Evolutionary conservation across 768 basidiomycete genomes (phyloP).

Genomic region (Boletus rubropictus): DNA sequence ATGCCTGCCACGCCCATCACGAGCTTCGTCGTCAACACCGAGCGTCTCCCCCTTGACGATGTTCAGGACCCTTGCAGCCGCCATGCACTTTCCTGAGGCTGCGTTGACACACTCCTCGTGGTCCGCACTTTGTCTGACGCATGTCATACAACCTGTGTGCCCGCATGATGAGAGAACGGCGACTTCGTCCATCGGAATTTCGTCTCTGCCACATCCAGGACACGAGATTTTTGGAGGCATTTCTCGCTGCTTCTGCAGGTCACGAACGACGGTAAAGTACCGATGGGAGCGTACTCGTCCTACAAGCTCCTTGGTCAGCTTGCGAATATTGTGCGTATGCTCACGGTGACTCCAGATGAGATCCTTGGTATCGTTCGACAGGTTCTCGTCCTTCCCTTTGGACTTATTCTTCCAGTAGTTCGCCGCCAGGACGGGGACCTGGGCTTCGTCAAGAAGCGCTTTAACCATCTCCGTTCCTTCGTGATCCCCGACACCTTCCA

Average conservation of each 20-base stretch:
- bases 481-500: constrained; percentile 64
- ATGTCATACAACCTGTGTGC: constrained; percentile 75
- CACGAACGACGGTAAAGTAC: constrained; percentile 88
- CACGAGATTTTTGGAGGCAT: constrained; percentile 56
- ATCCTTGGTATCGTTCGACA: constrained; percentile 54
- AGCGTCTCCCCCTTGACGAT: constrained; percentile 75
- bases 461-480: constrained; percentile 64
- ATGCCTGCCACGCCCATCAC: constrained; percentile 68
- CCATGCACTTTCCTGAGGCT: constrained; percentile 62
- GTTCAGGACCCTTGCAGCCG: constrained; percentile 75
- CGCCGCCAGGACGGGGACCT: constrained; percentile 35
- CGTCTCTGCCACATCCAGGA: constrained; percentile 51
- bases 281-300: constrained; percentile 86
- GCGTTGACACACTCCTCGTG: constrained; percentile 79
- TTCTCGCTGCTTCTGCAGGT: constrained; percentile 73
- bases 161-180: constrained; percentile 90
- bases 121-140: constrained; percentile 68
- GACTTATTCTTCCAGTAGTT: constrained; percentile 34
- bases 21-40: constrained; percentile 71
- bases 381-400: constrained; percentile 51
- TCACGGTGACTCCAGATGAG: constrained; percentile 78
- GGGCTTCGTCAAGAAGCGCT: constrained; percentile 56
- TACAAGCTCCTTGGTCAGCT: constrained; percentile 81
- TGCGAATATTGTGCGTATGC: constrained; percentile 79
- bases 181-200: constrained; percentile 59